Evolutionary conservation across 495 filamentous ascomycete species (phyloP), one percentile per base, ranked within the genome.

Genomic region (Aspergillus coremiiformis): DNA sequence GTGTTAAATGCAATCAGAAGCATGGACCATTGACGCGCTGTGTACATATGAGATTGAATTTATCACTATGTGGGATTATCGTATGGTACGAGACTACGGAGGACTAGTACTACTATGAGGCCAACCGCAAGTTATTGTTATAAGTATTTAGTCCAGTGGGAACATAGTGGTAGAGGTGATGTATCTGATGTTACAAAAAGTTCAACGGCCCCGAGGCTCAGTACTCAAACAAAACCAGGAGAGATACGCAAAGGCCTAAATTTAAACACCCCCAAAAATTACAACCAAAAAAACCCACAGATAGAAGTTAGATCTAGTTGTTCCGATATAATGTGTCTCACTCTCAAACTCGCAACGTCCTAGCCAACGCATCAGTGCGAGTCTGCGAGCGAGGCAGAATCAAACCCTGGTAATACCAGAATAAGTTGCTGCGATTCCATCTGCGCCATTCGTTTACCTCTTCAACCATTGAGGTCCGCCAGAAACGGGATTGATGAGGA

Each of bases 371-470:
- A 64, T 75, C 73, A 64, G 67, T 56, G 66, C 62, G 66, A 69
- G 73, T 77, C 74, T 78, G 75, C 75, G 75, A 73, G 73, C 58
- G 66, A 77, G 75, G 66, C 63, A 68, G 56, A 60, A 57, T 47
- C 44, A 56, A 53, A 47, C 52, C 44, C 53, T 53, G 63, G 53
- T 61, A 30, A 49, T 52, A 62, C 62, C 67, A 59, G 55, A 35
- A 49, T 8, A 39, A 23, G 6, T 47, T 53, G 45, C 52, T 69
- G 63, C 48, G 37, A 35, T 54, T 73, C 57, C 45, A 59, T 77
- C 57, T 78, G 56, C 72, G 75, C 75, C 66, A 74, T 57, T 62
- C 66, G 71, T 77, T 71, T 78, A 78, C 71, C 74, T 68, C 71
- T 61, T 59, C 73, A 74, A 75, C 67, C 75, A 76, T 72, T 47